Base-by-base conservation (phyloP, 2,329 filamentous ascomycete genomes). In the Didymella arachidicola region DNA sequence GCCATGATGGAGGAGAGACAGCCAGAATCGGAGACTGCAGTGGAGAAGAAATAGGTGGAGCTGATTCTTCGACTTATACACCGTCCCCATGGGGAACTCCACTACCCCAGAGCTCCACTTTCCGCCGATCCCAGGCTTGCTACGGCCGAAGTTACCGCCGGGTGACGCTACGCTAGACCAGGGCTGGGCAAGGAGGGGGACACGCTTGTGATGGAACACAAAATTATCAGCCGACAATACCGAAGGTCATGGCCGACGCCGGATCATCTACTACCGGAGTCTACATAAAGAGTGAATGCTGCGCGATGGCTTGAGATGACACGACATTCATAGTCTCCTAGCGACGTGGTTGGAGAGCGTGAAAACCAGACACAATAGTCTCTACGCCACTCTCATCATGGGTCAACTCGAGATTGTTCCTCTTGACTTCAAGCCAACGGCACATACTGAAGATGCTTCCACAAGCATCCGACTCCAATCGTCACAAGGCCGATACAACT, bases 401-500 rank as follows among this genome's bases (percentile, higher is more conserved):
- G 81, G 80, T 63, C 82, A 84, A 64, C 76, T 79, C 62, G 83
- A 85, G 68, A 75, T 74, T 49, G 77, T 80, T 39, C 77, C 77
- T 4, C 67, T 72, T 55, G 60, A 73, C 51, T 79, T 78, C 66
- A 71, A 73, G 18, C 61, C 70, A 62, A 72, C 53, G 57, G 60
- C 59, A 62, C 69, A 48, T 60, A 67, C 43, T 48, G 52, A 44
- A 11, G 36, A 60, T 63, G 45, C 62, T 69, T 6, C 69, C 0
- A 27, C 41, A 27, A 22, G 11, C 12, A 64, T 86, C 6, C 68
- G 77, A 42, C 77, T 87, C 32, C 73, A 74, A 42, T 82, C 80
- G 6, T 76, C 79, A 34, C 68, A 72, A 7, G 74, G 80, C 2
- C 75, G 71, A 26, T 79, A 86, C 59, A 74, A 81, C 16, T 91